Base-by-base conservation (phyloP, 768 basidiomycete species). In the Calvatia gigantea region DNA sequence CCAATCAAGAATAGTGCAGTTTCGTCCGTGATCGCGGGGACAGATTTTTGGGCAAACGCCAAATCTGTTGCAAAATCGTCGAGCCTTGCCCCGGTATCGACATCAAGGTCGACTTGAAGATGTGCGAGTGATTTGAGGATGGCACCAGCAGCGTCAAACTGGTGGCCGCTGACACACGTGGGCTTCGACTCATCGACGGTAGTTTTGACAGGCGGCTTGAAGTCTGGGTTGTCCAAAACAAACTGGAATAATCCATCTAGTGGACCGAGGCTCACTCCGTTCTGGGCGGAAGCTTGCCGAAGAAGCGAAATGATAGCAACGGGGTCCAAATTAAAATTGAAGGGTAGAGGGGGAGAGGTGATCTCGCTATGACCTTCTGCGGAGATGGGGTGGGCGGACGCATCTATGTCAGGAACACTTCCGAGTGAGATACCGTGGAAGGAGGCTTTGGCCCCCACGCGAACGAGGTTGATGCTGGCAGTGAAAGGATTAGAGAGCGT, bases 401-500 rank as follows among this genome's bases (percentile, higher is more conserved):
- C 54, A 60, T 86, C 83, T 7, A 78, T 73, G 37, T 75, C 73
- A 33, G 83, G 72, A 54, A 88, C 83, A n/a, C 63, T 73, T 2
- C 87, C 86, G 9, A 90, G 65, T 1, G 75, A 75, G 38, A 89
- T 63, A 43, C 74, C 75, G 19, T 79, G 75, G 71, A 77, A 86
- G 0, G 74, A 78, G 0, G 81, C 87, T 4, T 69, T 77, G 1
- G 86, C 79, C 2, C 68, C 69, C 15, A 89, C 67, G 42, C 72
- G 65, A n/a, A 85, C 64, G 14, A 90, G 67, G 64, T 83, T 85
- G 65, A 90, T 81, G 63, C 80, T 81, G 15, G 87, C 85, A 0
- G 85, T 87, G 69, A 90, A 90, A 0, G 86, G 86, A 62, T 90
- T 87, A 17, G 73, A 70, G 27, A 90, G 72, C 0, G 69, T 73